phyloP scores from a whole-genome alignment of 2,329 filamentous ascomycete genomes.

The Cercospora zeae-maydis region DNA sequence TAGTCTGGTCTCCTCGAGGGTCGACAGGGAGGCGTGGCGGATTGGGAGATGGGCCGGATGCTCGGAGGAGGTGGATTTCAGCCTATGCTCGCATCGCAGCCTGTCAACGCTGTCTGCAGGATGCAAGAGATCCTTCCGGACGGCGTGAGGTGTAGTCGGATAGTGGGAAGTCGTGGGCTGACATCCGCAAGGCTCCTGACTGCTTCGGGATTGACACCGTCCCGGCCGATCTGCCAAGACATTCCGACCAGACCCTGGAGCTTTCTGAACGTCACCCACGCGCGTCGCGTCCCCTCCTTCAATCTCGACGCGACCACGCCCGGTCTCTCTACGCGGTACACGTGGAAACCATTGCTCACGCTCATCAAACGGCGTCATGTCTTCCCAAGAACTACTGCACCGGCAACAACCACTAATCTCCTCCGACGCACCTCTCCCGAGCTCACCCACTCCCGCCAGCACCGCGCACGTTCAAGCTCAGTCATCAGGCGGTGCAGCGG shows the following conservation, averaged over 20 bases:
- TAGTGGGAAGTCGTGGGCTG: not conserved
- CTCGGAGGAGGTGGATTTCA: not conserved
- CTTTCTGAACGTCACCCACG: not conserved
- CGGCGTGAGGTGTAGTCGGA: not conserved
- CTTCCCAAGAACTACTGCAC: slow-evolving; percentile 20
- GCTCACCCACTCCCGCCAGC: slow-evolving; percentile 17
- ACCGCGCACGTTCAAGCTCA: not conserved
- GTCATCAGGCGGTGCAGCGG: not conserved
- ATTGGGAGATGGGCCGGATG: not conserved
- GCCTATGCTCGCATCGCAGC: not conserved
- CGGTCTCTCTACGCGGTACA: not conserved
- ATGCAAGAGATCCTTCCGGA: not conserved
- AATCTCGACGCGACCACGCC: not conserved
- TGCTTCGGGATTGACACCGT: not conserved
- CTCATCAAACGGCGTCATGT: slow-evolving; percentile 28
- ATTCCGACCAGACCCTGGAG: not conserved
- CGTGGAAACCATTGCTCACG: slow-evolving; percentile 18
- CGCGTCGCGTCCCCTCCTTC: not conserved
- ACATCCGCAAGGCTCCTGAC: not conserved
- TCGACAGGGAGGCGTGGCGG: slow-evolving; percentile 4
- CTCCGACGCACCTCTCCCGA: slow-evolving; percentile 16
- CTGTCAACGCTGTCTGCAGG: not conserved
- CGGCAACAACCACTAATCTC: slow-evolving; percentile 1
- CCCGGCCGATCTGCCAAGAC: not conserved
- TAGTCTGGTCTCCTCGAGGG: not conserved